A percentile compares a stretch with the other conserved stretches of the same genome.
These are phyloP conservation scores for Arabidopsis hybrid DNA, from an alignment of 441 rosid genomes.

Conservation along the genomic window DNA sequence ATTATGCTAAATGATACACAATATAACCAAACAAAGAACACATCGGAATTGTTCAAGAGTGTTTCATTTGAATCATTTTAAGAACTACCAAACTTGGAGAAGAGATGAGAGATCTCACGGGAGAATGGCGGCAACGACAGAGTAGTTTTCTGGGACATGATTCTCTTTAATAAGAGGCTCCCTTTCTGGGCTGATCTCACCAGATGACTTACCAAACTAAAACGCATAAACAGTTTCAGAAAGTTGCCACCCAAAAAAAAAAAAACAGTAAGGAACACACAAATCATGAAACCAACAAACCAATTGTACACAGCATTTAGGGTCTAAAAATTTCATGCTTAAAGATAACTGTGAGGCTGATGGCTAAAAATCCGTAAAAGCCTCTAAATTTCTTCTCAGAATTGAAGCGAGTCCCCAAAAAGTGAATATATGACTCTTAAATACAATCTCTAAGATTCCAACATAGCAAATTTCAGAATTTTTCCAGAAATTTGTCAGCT, in stretches of 20 bases:
- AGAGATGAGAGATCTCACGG: slow-evolving; percentile 63
- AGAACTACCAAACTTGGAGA: slow-evolving; percentile 18
- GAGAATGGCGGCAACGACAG: slow-evolving; percentile 64
- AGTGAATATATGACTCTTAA: neutral
- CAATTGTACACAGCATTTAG: neutral
- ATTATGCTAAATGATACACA: neutral
- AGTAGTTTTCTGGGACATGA: slow-evolving; percentile 60
- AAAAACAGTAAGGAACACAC: neutral
- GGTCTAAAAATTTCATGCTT: slow-evolving; percentile 4
- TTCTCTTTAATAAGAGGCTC: slow-evolving; percentile 72
- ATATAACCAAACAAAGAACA: neutral
- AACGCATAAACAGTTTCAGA: slow-evolving; percentile 27
- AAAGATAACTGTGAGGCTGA: neutral
- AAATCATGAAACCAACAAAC: neutral
- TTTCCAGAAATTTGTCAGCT: neutral
- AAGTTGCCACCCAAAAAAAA: neutral
- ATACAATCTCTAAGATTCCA: slow-evolving; percentile 5
- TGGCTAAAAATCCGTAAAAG: neutral
- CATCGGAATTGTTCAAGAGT: neutral
- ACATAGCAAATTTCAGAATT: neutral
- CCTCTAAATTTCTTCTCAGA: slow-evolving; percentile 8
- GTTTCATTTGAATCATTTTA: neutral
- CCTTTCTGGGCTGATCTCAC: slow-evolving; percentile 63
- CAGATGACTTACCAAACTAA: slow-evolving; percentile 69
- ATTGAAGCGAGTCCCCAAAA: neutral